Conservation (phyloP, 2,329 filamentous ascomycete species). For the Claviceps citrina region DNA sequence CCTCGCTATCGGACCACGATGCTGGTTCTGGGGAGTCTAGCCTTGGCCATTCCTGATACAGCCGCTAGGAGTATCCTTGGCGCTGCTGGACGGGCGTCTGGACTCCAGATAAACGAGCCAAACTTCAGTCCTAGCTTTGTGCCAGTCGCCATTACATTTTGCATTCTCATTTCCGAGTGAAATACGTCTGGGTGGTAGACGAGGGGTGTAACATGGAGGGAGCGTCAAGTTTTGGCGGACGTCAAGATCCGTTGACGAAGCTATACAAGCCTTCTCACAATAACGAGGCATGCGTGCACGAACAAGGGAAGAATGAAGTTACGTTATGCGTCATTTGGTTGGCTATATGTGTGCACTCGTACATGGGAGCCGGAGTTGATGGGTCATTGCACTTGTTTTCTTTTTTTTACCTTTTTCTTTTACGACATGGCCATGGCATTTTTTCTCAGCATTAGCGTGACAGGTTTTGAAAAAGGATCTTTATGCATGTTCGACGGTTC, state of each 20-base stretch:
- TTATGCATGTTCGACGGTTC: too few relatives aligned
- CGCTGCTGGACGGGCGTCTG: neutral
- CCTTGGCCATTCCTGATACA: slow-evolving; percentile 21
- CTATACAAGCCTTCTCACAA: too few relatives aligned
- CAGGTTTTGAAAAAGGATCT: neutral
- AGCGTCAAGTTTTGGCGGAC: neutral
- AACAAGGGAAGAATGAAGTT: too few relatives aligned
- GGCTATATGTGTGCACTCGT: too few relatives aligned
- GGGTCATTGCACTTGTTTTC: too few relatives aligned
- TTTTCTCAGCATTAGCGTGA: slow-evolving; percentile 4
- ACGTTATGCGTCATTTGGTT: too few relatives aligned
- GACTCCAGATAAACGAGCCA: too few relatives aligned
- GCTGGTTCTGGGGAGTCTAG: slow-evolving; percentile 20
- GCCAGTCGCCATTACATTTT: too few relatives aligned
- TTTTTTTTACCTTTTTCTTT: neutral
- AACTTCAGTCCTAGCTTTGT: too few relatives aligned
- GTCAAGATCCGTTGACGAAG: neutral
- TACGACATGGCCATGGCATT: neutral
- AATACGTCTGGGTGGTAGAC: neutral
- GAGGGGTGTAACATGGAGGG: neutral
- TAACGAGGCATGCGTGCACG: too few relatives aligned
- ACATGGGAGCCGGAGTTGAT: neutral
- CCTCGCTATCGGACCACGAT: slow-evolving; percentile 21
- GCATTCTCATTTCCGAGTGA: neutral
- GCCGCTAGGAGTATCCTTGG: slow-evolving; percentile 30